phyloP scores from a whole-genome alignment of 1,284 basidiomycete species.

The Vanrija sp. region DNA sequence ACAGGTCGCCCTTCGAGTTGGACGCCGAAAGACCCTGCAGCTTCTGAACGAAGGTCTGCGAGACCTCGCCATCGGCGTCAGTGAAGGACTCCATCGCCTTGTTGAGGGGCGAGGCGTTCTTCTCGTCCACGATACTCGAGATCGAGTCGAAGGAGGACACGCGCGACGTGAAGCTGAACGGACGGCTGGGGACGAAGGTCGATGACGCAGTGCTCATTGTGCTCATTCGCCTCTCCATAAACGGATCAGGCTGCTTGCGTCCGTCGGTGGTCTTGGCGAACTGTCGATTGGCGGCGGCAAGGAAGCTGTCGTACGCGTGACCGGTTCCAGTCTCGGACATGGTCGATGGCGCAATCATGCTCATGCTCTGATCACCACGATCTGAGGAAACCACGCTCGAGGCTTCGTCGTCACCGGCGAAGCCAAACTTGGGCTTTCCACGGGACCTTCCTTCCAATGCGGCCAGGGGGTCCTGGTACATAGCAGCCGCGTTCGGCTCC shows the following conservation, averaged over 20 bases:
- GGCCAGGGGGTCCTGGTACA: constrained; percentile 31
- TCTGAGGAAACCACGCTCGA: constrained; percentile 48
- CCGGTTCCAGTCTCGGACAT: constrained; percentile 5
- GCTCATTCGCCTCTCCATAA: constrained; percentile 57
- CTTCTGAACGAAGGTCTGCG: constrained; percentile 80
- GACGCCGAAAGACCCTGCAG: constrained; percentile 71
- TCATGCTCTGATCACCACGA: constrained; percentile 37
- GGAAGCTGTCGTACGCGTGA: constrained; percentile 63
- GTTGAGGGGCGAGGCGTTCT: constrained; percentile 80
- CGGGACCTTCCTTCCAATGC: constrained; percentile 14
- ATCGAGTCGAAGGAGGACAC: constrained; percentile 81
- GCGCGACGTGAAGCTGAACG: constrained; percentile 75
- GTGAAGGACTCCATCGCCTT: constrained; percentile 92
- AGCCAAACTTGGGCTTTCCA: constrained; percentile 53
- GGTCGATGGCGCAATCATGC: constrained; percentile 25
- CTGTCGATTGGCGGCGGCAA: constrained; percentile 74
- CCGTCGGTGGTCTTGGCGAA: constrained; percentile 72
- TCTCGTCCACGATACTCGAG: constrained; percentile 82
- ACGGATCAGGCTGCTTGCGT: constrained; percentile 66
- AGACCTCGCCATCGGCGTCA: constrained; percentile 83
- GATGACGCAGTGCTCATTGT: constrained; percentile 26
- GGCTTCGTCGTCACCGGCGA: constrained; percentile 58
- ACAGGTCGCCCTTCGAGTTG: constrained; percentile 84
- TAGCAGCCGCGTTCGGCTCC: constrained; percentile 40
- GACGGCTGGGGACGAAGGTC: constrained; percentile 57